Percentiles rank a stretch among this genome's conserved stretches.
phyloP scores from a whole-genome alignment of 2,329 filamentous ascomycete species.

The Aspergillus caelatus region DNA sequence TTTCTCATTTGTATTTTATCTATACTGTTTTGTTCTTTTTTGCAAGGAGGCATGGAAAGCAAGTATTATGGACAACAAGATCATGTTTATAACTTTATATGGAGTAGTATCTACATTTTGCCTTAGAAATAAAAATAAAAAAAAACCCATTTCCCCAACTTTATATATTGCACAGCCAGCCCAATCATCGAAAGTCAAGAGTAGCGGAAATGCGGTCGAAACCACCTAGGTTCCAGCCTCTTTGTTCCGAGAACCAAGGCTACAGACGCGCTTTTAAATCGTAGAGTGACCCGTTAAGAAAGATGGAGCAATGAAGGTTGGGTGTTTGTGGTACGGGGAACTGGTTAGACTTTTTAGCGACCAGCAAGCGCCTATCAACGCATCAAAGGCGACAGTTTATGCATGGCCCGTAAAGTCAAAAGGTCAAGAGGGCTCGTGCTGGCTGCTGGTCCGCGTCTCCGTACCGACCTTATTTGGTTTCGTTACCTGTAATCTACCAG shows the following conservation, averaged over 20 bases:
- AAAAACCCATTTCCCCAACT: not conserved
- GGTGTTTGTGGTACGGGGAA: constrained; percentile 4
- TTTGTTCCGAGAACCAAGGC: not conserved
- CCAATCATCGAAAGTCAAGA: not conserved
- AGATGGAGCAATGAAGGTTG: not conserved
- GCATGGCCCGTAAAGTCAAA: constrained; percentile 4
- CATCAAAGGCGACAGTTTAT: not conserved
- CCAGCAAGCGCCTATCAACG: constrained; percentile 2
- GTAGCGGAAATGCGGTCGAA: not conserved
- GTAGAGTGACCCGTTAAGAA: not conserved
- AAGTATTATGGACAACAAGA: not conserved
- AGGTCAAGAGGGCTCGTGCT: not conserved
- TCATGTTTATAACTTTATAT: not conserved
- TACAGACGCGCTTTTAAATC: not conserved
- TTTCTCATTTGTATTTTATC: not conserved
- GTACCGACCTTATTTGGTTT: not conserved
- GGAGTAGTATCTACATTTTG: not conserved
- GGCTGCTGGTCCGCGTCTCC: not conserved
- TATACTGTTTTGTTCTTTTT: not conserved
- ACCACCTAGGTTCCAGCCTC: not conserved
- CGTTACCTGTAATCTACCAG: not conserved
- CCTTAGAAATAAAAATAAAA: not conserved
- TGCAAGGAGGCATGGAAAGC: not conserved
- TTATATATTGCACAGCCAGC: not conserved
- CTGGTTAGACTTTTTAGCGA: constrained; percentile 2